Evolutionary conservation across 306 rosid species (phyloP).

Genomic region (Quercus berberidifolia): DNA sequence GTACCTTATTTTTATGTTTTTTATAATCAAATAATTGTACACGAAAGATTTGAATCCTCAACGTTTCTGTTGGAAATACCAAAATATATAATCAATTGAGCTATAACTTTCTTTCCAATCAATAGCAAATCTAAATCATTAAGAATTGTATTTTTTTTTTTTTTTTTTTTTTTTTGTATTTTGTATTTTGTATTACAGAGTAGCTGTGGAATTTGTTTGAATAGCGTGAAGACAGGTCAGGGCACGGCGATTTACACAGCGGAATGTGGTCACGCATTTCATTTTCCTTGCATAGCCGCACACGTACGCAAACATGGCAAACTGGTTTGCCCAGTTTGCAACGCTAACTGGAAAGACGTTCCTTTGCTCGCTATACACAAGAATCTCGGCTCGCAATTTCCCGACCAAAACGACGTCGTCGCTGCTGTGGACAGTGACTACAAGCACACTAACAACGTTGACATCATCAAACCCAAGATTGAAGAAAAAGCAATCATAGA

Average conservation of each 20-base stretch:
- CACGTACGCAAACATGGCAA: conserved; percentile 62
- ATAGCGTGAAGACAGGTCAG: conserved; percentile 87
- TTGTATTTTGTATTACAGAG: conserved; percentile 40
- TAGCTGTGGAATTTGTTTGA: conserved; percentile 92
- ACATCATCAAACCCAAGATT: conserved; percentile 16
- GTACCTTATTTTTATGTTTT: not conserved
- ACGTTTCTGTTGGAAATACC: no score
- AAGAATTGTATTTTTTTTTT: not conserved
- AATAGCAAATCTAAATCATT: not conserved
- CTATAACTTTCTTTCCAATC: not conserved
- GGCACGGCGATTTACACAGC: conserved; percentile 98
- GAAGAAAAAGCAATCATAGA: conserved; percentile 11
- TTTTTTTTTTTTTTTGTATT: not conserved
- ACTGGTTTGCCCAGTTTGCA: conserved; percentile 87
- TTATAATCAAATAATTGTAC: no score
- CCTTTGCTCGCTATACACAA: conserved; percentile 73
- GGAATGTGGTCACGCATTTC: conserved; percentile 88
- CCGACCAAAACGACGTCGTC: conserved; percentile 4
- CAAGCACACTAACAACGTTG: not conserved
- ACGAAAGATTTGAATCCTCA: no score
- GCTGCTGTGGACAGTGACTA: conserved; percentile 1
- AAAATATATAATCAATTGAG: no score
- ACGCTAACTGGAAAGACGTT: conserved; percentile 78
- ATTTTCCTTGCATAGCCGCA: conserved; percentile 83
- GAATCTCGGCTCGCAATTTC: conserved; percentile 25